Percentiles rank a stretch among this genome's conserved stretches.
phyloP scores from a whole-genome alignment of 768 basidiomycete species.

The Russula sp. region DNA sequence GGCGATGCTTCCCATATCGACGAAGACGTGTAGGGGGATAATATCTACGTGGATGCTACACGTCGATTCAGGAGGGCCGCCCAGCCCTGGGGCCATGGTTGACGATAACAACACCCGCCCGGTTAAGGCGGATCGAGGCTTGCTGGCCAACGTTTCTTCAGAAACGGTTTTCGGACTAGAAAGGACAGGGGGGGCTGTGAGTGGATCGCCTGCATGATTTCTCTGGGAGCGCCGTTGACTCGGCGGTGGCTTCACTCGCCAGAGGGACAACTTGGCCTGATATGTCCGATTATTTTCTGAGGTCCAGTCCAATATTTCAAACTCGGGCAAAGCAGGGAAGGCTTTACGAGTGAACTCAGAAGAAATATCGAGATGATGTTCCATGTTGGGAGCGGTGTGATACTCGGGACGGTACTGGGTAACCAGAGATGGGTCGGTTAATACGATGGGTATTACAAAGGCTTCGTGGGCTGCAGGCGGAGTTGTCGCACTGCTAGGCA shows the following conservation, averaged over 20 bases:
- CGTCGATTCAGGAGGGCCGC: not conserved
- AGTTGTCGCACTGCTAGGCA: conserved; percentile 13
- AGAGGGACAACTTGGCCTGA: conserved; percentile 51
- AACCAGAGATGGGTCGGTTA: conserved; percentile 63
- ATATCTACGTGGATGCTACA: conserved; percentile 35
- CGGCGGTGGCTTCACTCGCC: conserved; percentile 42
- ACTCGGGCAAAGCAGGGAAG: conserved; percentile 38
- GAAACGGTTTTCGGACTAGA: not conserved
- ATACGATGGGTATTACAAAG: conserved; percentile 55
- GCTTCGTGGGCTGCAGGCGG: conserved; percentile 16
- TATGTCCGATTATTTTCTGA: conserved; percentile 31
- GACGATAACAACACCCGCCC: conserved; percentile 18
- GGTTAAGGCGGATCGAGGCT: conserved; percentile 15
- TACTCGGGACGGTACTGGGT: conserved; percentile 46
- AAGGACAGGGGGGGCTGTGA: not conserved
- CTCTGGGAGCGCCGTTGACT: conserved; percentile 6
- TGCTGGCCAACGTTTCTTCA: not conserved
- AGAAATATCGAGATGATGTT: conserved; percentile 2
- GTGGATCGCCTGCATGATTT: not conserved
- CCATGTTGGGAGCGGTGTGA: conserved; percentile 31
- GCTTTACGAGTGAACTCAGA: not conserved
- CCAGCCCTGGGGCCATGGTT: not conserved
- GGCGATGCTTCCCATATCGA: conserved; percentile 51
- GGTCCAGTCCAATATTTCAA: conserved; percentile 62
- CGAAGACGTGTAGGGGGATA: conserved; percentile 66